phyloP scores from a whole-genome alignment of 345 rosid genomes.

The Camelina neglecta region DNA sequence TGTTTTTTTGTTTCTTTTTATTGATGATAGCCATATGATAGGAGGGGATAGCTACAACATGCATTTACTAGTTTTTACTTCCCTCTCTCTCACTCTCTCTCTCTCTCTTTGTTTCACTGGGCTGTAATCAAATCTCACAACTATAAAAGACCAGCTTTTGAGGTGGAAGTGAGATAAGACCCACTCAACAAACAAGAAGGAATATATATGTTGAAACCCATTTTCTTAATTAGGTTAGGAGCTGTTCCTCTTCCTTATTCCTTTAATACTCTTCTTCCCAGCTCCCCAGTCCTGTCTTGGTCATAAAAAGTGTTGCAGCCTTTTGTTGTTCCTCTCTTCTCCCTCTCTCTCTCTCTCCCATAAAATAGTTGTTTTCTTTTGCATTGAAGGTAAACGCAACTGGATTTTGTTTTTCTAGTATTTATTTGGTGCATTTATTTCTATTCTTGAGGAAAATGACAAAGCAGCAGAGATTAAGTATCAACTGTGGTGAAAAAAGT shows the following conservation, averaged over 20 bases:
- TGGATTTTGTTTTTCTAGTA: not conserved
- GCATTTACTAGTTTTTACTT: slow-evolving; percentile 39
- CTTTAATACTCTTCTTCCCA: slow-evolving; percentile 45
- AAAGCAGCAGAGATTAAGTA: slow-evolving; percentile 27
- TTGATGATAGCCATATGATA: slow-evolving; percentile 34
- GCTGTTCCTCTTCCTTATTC: slow-evolving; percentile 50
- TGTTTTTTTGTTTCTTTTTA: slow-evolving; percentile 2
- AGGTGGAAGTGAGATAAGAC: slow-evolving; percentile 40
- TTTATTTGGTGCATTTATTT: slow-evolving; percentile 9
- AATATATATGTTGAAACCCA: slow-evolving; percentile 40
- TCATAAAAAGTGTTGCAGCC: slow-evolving; percentile 50
- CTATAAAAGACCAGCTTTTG: slow-evolving; percentile 41
- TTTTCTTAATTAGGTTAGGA: slow-evolving; percentile 48
- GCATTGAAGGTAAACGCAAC: slow-evolving; percentile 7
- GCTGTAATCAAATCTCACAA: slow-evolving; percentile 39
- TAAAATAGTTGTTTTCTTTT: slow-evolving; percentile 27
- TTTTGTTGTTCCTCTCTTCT: slow-evolving; percentile 37
- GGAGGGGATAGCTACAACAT: slow-evolving; percentile 29
- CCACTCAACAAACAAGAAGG: slow-evolving; percentile 47
- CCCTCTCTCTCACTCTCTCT: slow-evolving; percentile 16
- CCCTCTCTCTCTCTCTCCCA: slow-evolving; percentile 19
- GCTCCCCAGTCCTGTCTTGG: slow-evolving; percentile 44
- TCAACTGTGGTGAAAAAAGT: slow-evolving; percentile 15
- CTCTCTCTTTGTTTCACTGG: slow-evolving; percentile 12
- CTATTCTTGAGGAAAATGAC: slow-evolving; percentile 32